Conservation (phyloP, 148 eudicot genomes). For the Nepenthes gracilis region DNA sequence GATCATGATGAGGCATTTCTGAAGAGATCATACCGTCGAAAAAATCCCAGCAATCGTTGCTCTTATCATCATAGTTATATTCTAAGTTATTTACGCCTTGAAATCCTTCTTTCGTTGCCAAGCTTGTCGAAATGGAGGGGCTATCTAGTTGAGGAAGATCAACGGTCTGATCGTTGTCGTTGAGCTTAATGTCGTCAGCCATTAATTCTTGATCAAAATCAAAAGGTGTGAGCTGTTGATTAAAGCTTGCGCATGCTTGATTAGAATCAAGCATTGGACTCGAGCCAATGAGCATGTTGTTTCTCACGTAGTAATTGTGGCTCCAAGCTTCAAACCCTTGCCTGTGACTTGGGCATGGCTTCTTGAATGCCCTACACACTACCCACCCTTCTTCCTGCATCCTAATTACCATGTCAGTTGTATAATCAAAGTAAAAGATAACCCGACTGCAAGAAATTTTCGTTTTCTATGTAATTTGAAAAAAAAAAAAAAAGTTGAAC, state of each 20-base stretch:
- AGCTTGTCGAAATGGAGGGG: slow-evolving; percentile 35
- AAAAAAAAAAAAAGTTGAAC: too few relatives aligned
- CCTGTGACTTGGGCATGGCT: slow-evolving; percentile 60
- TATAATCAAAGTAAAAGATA: background rate
- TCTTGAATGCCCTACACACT: slow-evolving; percentile 90
- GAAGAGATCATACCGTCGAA: slow-evolving; percentile 32
- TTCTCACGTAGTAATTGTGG: slow-evolving; percentile 18
- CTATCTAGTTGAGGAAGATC: slow-evolving; percentile 55
- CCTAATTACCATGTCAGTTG: background rate
- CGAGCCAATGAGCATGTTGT: slow-evolving; percentile 4
- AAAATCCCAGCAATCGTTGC: slow-evolving; percentile 34
- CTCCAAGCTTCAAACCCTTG: slow-evolving; percentile 54
- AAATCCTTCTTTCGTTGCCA: slow-evolving; percentile 14
- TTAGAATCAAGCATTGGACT: slow-evolving; percentile 15
- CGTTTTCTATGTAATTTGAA: too few relatives aligned
- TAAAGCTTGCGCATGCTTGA: slow-evolving; percentile 9
- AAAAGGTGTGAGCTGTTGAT: slow-evolving; percentile 10
- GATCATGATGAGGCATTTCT: slow-evolving; percentile 17
- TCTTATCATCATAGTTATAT: slow-evolving; percentile 18
- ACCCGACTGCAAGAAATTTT: too few relatives aligned
- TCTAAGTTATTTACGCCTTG: background rate
- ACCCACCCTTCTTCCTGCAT: slow-evolving; percentile 99
- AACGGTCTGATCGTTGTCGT: slow-evolving; percentile 12
- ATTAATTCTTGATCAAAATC: slow-evolving; percentile 14
- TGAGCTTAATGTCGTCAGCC: slow-evolving; percentile 7